Evolutionary conservation across 805 yeast species (phyloP).

Genomic region (Lachancea meyersii): DNA sequence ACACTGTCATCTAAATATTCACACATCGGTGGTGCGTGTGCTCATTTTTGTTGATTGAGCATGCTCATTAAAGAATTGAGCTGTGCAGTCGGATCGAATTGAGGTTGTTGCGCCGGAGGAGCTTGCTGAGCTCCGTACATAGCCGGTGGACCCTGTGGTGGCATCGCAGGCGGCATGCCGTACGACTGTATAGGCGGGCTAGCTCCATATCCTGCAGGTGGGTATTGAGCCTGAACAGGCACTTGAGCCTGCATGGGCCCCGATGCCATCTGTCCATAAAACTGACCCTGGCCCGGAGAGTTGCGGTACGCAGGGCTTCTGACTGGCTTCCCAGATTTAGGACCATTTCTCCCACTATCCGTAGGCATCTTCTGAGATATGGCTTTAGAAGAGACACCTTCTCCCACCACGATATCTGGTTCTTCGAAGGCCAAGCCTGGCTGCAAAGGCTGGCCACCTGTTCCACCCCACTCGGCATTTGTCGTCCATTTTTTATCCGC

Average conservation of each 20-base stretch:
- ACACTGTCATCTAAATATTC: background rate
- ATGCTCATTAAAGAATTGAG: slow-evolving; percentile 39
- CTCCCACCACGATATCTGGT: slow-evolving; percentile 95
- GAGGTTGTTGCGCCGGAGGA: slow-evolving; percentile 15
- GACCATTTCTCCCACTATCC: slow-evolving; percentile 78
- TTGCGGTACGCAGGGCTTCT: slow-evolving; percentile 15
- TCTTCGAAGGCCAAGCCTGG: slow-evolving; percentile 86
- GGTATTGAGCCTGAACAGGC: slow-evolving; percentile 8
- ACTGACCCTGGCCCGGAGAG: slow-evolving; percentile 31
- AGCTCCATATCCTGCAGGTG: slow-evolving; percentile 7
- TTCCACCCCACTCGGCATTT: slow-evolving; percentile 94
- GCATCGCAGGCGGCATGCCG: slow-evolving; percentile 19
- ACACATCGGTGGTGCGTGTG: background rate
- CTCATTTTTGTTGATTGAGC: slow-evolving; percentile 33
- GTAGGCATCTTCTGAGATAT: slow-evolving; percentile 91
- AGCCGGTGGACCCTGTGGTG: slow-evolving; percentile 10
- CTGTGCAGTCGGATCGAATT: slow-evolving; percentile 35
- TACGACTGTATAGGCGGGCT: slow-evolving; percentile 9
- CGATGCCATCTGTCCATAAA: slow-evolving; percentile 12
- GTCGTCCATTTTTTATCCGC: slow-evolving; percentile 90
- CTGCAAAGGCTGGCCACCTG: slow-evolving; percentile 77
- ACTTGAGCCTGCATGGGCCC: slow-evolving; percentile 34
- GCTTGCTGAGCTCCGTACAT: slow-evolving; percentile 15
- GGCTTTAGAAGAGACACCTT: slow-evolving; percentile 88
- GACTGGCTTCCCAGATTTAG: slow-evolving; percentile 54